These are phyloP conservation scores for Phytophthora boehmeriae DNA, from an alignment of 352 stramenopile species.

Conservation along the genomic window DNA sequence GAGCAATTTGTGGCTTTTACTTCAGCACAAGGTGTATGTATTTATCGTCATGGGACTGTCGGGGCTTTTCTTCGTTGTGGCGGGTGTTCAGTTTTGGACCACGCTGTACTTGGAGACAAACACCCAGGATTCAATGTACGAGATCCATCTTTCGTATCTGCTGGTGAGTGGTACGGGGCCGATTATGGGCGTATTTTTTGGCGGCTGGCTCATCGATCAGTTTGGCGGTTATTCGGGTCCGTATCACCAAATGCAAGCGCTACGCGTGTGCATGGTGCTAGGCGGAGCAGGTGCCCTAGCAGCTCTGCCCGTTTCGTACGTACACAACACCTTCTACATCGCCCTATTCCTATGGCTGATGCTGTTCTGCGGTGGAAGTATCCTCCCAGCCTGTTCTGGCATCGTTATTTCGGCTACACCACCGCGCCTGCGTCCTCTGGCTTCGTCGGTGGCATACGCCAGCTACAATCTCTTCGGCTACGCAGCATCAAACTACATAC, in stretches of 20 bases:
- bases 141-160: constrained; percentile 78
- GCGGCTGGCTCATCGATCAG: constrained; percentile 82
- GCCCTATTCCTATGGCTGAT: constrained; percentile 82
- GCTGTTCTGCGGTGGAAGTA: constrained; percentile 79
- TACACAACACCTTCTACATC: constrained; percentile 69
- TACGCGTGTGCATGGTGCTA: constrained; percentile 77
- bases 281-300: constrained; percentile 52
- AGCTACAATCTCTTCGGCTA: constrained; percentile 90
- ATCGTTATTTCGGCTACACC: constrained; percentile 83
- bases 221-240: constrained; percentile 76
- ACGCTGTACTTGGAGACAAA: constrained; percentile 86
- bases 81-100: constrained; percentile 85
- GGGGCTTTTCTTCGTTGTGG: constrained; percentile 84
- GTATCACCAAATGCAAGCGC: constrained; percentile 65
- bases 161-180: constrained; percentile 77
- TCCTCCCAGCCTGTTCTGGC: constrained; percentile 81
- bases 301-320: constrained; percentile 70
- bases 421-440: constrained; percentile 62
- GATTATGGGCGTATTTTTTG: constrained; percentile 88
- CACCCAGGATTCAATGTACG: constrained; percentile 75
- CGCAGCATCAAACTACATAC: constrained; percentile 84
- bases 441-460: constrained; percentile 79
- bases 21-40: constrained; percentile 74
- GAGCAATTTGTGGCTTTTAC: constrained; percentile 54
- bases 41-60: constrained; percentile 82